Base-by-base conservation (phyloP, 116 monocot genomes). In the Posidonia oceanica region DNA sequence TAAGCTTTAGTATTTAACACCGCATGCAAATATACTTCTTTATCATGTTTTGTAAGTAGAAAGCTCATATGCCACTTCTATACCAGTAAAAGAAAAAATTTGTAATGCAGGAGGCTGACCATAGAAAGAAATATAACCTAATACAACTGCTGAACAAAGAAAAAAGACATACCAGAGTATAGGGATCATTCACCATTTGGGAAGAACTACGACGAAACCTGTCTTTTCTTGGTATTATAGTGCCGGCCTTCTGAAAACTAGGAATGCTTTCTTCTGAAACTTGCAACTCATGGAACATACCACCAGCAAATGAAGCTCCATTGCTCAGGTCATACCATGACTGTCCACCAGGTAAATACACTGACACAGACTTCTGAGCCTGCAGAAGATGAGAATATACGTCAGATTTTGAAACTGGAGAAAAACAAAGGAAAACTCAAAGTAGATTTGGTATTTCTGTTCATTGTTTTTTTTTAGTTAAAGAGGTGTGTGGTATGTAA, bases 151-250 rank as follows among this genome's bases (percentile, higher is more conserved):
- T 61, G 36, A 36, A 39, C 39, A 20, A 66, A 56, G 7, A 69
- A 54, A 16, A 55, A 36, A 29, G 36, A 58, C 75, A 67, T 82
- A 98, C 98, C 87, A 98, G 84, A 69, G 98, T 98, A 58, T 86
- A 98, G n/a, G 98, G 98, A 79, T 98, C 98, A 61, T 88, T 78
- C 38, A 71, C 76, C 98, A 93, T 98, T 81, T 98, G 98, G 29
- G 81, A 76, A 21, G 98, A 90, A 75, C 98, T 98, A 56, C 90
- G 78, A 52, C 98, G 83, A 70, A 93, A 90, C 64, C 98, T 83
- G 14, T 98, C 93, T 73, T 82, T 98, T 69, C 87, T 90, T 6
- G 98, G 90, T 74, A 98, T 59, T 61, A 98, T 93, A 22, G 88
- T 84, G 52, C 98, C 98, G 36, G 80, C 85, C 71, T 72, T 98